Evolutionary conservation across 2,329 filamentous ascomycete species (phyloP).

Genomic region (Colletotrichum spaethianum): DNA sequence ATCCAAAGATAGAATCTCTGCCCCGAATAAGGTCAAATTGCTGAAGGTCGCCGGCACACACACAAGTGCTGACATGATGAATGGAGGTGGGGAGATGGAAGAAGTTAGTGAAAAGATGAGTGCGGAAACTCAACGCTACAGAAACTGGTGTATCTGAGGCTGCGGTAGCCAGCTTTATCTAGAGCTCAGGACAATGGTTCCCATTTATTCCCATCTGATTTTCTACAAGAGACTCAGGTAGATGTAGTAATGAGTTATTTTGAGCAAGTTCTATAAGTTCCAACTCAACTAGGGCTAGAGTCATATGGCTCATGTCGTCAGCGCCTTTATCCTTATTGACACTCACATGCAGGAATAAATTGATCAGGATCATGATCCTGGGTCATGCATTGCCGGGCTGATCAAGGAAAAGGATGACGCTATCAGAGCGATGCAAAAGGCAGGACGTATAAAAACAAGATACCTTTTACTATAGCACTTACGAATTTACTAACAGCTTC

Average conservation of each 20-base stretch:
- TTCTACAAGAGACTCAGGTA: neutral
- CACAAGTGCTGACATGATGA: neutral
- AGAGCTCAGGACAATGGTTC: neutral
- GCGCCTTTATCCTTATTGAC: neutral
- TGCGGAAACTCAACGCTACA: neutral
- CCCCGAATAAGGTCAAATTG: slow-evolving; percentile 9
- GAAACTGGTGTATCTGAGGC: neutral
- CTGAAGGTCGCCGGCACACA: slow-evolving; percentile 6
- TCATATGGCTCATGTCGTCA: neutral
- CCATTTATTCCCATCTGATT: neutral
- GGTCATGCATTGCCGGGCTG: neutral
- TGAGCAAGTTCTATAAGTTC: neutral
- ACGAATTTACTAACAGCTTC: no score
- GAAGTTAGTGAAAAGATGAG: neutral
- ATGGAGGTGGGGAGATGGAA: neutral
- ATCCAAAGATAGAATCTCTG: neutral
- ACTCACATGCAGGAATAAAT: neutral
- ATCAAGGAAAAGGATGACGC: neutral
- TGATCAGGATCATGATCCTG: neutral
- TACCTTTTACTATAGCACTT: no score
- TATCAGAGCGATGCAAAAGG: no score
- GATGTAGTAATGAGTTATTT: neutral
- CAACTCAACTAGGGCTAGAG: neutral
- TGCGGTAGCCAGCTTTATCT: neutral
- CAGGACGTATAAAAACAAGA: no score